Percentiles rank a stretch among this genome's conserved stretches.
Evolutionary conservation across 176 grass and related monocot species (phyloP).

Genomic region (Tuctoria greenei): DNA sequence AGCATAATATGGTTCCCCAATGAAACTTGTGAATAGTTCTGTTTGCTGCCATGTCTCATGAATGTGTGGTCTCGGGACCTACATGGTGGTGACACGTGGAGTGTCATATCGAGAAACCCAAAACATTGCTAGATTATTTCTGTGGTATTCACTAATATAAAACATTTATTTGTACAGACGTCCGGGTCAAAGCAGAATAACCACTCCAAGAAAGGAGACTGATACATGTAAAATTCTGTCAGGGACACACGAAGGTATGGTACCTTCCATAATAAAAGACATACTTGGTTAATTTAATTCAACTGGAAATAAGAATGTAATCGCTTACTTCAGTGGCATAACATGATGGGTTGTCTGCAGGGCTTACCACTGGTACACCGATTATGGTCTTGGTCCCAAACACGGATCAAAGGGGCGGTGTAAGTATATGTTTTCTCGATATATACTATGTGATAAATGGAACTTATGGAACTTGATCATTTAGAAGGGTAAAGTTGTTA

Average conservation of each 20-base stretch:
- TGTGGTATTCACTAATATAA: conserved; percentile 17
- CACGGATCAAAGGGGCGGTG: conserved; percentile 96
- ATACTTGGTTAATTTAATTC: not conserved
- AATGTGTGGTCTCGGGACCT: not conserved
- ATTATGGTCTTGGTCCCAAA: conserved; percentile 89
- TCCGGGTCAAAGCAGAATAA: conserved; percentile 96
- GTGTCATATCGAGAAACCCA: not conserved
- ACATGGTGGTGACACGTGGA: not conserved
- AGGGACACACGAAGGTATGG: conserved; percentile 67
- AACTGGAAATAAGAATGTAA: conserved; percentile 7
- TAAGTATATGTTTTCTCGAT: conserved; percentile 43
- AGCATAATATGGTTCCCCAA: conserved; percentile 15
- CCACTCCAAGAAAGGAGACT: conserved; percentile 95
- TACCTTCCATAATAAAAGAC: conserved; percentile 7
- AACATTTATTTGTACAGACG: conserved; percentile 52
- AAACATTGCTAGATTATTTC: conserved; percentile 4
- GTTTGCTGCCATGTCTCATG: not conserved
- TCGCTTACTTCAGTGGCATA: conserved; percentile 11
- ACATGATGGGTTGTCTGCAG: conserved; percentile 55
- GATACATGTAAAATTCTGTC: conserved; percentile 94
- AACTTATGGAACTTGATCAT: conserved; percentile 10
- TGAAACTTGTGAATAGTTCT: not conserved
- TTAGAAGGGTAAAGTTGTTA: conserved; percentile 10
- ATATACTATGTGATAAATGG: conserved; percentile 13
- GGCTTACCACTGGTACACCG: conserved; percentile 86